These are phyloP conservation scores for Wallemia hederae DNA, from an alignment of 1,284 basidiomycete species.

Conservation along the genomic window DNA sequence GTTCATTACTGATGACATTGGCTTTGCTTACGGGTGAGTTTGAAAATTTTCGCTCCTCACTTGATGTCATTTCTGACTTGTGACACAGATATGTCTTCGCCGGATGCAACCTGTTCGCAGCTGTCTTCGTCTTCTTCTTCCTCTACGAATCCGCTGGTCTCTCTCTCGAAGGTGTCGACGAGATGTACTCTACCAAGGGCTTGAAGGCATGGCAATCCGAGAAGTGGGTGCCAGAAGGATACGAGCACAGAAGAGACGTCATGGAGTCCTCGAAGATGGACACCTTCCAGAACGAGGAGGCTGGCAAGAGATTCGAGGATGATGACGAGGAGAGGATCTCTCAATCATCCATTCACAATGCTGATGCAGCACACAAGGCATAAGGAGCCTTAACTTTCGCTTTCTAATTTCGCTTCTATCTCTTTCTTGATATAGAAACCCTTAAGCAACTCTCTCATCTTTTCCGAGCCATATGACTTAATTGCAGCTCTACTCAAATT, in stretches of 20 bases:
- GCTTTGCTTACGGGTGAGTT: slow-evolving; percentile 40
- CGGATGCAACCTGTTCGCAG: slow-evolving; percentile 29
- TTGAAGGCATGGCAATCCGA: not conserved
- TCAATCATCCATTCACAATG: not conserved
- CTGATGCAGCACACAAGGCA: not conserved
- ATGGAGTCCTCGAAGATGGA: not conserved
- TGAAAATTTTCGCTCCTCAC: too few relatives aligned
- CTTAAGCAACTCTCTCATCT: too few relatives aligned
- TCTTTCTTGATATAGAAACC: too few relatives aligned
- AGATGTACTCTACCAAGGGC: slow-evolving; percentile 1
- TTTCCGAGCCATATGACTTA: too few relatives aligned
- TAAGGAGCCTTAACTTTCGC: too few relatives aligned
- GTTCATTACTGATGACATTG: slow-evolving; percentile 17
- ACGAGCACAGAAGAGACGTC: not conserved
- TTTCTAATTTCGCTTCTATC: too few relatives aligned
- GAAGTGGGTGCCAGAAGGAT: not conserved
- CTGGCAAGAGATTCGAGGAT: not conserved
- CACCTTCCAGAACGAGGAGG: not conserved
- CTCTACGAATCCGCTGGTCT: slow-evolving; percentile 43
- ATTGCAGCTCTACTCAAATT: too few relatives aligned
- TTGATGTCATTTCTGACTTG: too few relatives aligned
- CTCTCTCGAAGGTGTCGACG: slow-evolving; percentile 35
- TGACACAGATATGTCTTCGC: slow-evolving; percentile 5
- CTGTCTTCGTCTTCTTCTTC: slow-evolving; percentile 40
- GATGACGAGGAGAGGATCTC: not conserved